These are phyloP conservation scores for Penicillium freii DNA, from an alignment of 2,329 filamentous ascomycete genomes.

Conservation along the genomic window DNA sequence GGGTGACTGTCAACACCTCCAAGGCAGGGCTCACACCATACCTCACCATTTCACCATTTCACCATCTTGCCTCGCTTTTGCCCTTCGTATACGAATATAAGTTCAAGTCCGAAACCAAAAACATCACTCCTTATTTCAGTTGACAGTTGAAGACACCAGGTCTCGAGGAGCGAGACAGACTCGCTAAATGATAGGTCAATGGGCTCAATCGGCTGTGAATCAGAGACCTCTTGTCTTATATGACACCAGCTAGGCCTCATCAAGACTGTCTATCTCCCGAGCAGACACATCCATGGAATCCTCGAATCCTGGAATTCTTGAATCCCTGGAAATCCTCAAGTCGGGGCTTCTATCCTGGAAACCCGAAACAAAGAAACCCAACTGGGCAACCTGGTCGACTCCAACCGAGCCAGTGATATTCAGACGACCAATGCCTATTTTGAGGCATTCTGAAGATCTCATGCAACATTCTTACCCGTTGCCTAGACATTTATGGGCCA, in stretches of 20 bases:
- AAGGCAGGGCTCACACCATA: too few species aligned
- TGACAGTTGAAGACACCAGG: not conserved
- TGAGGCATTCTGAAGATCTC: not conserved
- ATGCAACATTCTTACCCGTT: not conserved
- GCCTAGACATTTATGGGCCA: not conserved
- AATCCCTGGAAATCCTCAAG: not conserved
- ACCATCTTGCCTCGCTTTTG: not conserved
- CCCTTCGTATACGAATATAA: not conserved
- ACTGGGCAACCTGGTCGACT: not conserved
- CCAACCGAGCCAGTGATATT: not conserved
- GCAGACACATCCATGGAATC: not conserved
- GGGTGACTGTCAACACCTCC: too few species aligned
- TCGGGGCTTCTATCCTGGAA: not conserved
- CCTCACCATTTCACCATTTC: not conserved
- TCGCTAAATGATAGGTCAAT: not conserved
- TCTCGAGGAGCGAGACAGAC: not conserved
- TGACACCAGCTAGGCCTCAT: not conserved
- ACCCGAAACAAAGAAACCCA: slow-evolving; percentile 3
- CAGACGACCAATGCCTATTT: not conserved
- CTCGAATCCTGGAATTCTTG: not conserved
- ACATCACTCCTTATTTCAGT: not conserved
- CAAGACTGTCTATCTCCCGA: not conserved
- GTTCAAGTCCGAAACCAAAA: not conserved
- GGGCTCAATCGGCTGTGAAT: not conserved
- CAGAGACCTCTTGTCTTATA: not conserved